These are phyloP conservation scores for Cladosporium sp. DNA, from an alignment of 2,329 filamentous ascomycete species.

Conservation along the genomic window DNA sequence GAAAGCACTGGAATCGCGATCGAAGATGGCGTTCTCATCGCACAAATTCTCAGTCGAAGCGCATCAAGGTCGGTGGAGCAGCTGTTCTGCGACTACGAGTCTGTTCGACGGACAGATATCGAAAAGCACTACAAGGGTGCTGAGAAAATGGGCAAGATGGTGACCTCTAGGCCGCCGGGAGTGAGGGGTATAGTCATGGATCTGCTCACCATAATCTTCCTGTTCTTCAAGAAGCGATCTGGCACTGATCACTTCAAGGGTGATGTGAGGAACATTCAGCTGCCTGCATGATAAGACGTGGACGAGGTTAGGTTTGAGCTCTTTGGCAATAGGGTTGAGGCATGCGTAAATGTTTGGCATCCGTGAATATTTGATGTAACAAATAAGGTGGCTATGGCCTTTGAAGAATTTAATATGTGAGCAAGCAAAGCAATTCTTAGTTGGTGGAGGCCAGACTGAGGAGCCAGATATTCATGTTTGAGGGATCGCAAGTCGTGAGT, in stretches of 20 bases:
- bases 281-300: neutral
- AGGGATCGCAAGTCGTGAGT: neutral
- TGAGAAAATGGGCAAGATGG: constrained; percentile 7
- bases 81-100: neutral
- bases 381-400: too few species aligned
- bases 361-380: too few species aligned
- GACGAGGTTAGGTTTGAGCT: neutral
- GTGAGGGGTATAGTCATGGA: neutral
- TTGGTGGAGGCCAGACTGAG: too few species aligned
- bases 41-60: constrained; percentile 36
- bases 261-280: neutral
- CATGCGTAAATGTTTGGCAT: too few species aligned
- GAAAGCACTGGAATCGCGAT: constrained; percentile 48
- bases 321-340: neutral
- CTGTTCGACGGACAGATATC: neutral
- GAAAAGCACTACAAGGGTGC: constrained; percentile 1
- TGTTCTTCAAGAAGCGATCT: neutral
- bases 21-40: constrained; percentile 47
- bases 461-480: neutral
- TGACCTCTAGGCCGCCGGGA: neutral
- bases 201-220: neutral
- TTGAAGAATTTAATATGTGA: too few species aligned
- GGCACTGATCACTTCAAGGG: neutral
- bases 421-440: too few species aligned
- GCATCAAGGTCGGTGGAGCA: neutral